A percentile compares a stretch with the other conserved stretches of the same genome.
Evolutionary conservation across 202 grass and related monocot species (phyloP).

Genomic region (Eragrostis tef): DNA sequence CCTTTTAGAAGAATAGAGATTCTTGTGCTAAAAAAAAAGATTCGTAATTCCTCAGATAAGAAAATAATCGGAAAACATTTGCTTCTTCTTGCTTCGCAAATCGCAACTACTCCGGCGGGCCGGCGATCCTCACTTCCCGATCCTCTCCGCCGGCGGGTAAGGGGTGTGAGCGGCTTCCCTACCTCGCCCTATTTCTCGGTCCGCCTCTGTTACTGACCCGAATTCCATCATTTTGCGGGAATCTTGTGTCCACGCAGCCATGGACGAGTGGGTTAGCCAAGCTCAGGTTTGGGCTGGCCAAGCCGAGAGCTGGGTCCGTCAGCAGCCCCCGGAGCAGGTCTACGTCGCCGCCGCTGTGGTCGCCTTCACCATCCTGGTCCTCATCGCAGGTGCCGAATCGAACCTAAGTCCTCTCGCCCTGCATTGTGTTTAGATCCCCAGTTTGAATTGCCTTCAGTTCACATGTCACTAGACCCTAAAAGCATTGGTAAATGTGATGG

Average conservation of each 20-base stretch:
- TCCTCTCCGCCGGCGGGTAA: no score
- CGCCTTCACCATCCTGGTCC: constrained; percentile 57
- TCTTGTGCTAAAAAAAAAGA: no score
- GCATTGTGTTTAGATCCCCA: not conserved
- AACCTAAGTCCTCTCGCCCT: not conserved
- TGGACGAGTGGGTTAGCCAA: constrained; percentile 49
- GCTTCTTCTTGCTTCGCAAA: no score
- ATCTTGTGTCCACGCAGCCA: constrained; percentile 23
- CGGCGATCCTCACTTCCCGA: no score
- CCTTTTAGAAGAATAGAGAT: no score
- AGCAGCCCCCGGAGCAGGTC: constrained; percentile 77
- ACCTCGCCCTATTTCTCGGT: no score
- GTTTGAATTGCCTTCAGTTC: not conserved
- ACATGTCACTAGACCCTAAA: not conserved
- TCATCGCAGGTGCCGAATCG: constrained; percentile 41
- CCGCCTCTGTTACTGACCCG: not conserved
- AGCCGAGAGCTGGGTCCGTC: constrained; percentile 58
- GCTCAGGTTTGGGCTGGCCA: constrained; percentile 49
- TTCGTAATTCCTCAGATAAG: no score
- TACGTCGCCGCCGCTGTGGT: constrained; percentile 71
- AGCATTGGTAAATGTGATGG: not conserved
- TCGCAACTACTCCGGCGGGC: no score
- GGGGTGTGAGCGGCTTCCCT: no score
- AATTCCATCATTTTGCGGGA: not conserved
- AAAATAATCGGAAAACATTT: no score